Evolutionary conservation across 345 rosid species (phyloP).

Genomic region (Linum trigynum): DNA sequence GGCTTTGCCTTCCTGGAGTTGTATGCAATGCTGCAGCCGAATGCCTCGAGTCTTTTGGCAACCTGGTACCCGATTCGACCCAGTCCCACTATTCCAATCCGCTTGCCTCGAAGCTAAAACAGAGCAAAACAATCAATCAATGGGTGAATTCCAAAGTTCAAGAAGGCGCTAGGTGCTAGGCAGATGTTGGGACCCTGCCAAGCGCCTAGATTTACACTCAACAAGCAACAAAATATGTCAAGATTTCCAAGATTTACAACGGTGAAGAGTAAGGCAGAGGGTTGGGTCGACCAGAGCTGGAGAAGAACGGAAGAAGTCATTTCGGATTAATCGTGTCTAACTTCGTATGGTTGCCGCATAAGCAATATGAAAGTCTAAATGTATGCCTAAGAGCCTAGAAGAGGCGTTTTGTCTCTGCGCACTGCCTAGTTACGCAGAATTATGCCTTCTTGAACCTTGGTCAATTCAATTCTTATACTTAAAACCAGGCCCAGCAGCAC

Average conservation of each 20-base stretch:
- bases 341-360: not conserved
- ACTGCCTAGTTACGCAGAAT: not conserved
- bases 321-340: not conserved
- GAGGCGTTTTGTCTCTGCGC: no score
- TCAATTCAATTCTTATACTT: not conserved
- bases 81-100: conserved; percentile 19
- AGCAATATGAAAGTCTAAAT: no score
- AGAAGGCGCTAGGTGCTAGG: no score
- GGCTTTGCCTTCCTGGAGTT: conserved; percentile 15
- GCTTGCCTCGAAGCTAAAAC: conserved; percentile 16
- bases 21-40: conserved; percentile 18
- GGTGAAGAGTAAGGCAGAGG: not conserved
- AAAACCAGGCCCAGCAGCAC: not conserved
- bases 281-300: no score
- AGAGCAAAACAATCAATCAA: no score
- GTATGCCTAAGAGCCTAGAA: no score
- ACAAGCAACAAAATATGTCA: no score
- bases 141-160: no score
- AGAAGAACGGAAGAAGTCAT: no score
- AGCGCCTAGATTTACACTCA: no score
- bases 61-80: conserved; percentile 16
- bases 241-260: not conserved
- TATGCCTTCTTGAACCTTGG: not conserved
- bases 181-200: no score
- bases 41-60: conserved; percentile 13